Percentiles rank a stretch among this genome's conserved stretches.
Conservation (phyloP, 2,329 filamentous ascomycete species). For the Pestalotiopsis sp. region DNA sequence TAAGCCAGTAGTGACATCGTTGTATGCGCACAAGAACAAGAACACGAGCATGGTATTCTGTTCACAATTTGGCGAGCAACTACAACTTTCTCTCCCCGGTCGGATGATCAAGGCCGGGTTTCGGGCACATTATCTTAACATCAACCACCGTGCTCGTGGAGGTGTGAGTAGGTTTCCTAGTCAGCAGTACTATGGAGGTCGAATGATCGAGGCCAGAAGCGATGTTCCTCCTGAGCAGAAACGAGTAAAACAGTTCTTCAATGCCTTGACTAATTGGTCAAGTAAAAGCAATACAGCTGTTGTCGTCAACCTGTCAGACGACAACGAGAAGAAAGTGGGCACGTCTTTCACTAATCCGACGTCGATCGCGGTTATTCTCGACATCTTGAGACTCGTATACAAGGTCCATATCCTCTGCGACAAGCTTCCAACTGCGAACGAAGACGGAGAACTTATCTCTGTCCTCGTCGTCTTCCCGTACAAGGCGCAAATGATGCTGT, state of each 20-base stretch:
- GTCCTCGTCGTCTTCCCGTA: background rate
- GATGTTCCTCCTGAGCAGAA: background rate
- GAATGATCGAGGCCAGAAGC: background rate
- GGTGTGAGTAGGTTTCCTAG: background rate
- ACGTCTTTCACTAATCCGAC: background rate
- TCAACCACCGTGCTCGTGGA: background rate
- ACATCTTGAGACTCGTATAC: background rate
- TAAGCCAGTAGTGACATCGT: background rate
- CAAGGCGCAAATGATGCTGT: conserved; percentile 64
- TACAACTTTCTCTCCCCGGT: background rate
- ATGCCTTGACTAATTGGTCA: background rate
- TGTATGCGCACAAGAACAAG: background rate
- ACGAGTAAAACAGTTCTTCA: background rate
- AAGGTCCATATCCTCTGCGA: background rate
- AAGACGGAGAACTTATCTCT: background rate
- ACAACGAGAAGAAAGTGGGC: background rate
- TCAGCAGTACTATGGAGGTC: background rate
- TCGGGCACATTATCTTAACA: background rate
- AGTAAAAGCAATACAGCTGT: background rate
- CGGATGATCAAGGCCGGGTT: background rate
- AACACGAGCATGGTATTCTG: background rate
- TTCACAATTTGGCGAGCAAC: background rate
- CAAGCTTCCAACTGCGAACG: background rate
- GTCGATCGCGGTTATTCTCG: background rate
- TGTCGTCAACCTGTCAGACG: background rate